Base-by-base conservation (phyloP, 768 basidiomycete species). In the Bullera alba region DNA sequence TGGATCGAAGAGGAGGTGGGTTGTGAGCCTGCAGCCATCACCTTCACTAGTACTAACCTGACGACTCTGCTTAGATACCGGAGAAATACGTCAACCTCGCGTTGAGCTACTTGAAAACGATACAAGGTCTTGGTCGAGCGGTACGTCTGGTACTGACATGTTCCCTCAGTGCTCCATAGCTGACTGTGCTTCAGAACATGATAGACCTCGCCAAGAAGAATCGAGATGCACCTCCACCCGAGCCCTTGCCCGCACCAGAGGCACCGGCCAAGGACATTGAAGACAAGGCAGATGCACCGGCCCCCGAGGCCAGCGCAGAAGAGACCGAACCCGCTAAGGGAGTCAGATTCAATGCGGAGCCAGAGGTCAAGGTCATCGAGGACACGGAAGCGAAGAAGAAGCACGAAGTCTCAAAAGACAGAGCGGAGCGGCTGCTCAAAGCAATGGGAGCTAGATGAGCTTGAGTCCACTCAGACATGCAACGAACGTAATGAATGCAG, bases 21-120 rank as follows among this genome's bases (percentile, higher is more conserved):
- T 38, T 12, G 6, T 19, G 27, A 12, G 29, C 8, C 19, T 50
- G 23, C 42, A 17, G 36, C 7, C 27, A 14, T n/a, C n/a, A n/a
- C n/a, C n/a, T n/a, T n/a, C n/a, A n/a, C n/a, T 8, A n/a, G 16
- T 43, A 8, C 10, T 41, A 14, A 42, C n/a, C 16, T 17, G 26
- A 14, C 29, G 26, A 34, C 12, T n/a, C 12, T 39, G 45, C n/a
- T 27, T 32, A 48, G 41, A 35, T 56, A 5, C 54, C 50, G 3
- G 54, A 51, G 15, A 44, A 47, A 22, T 52, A 56, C 41, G 44
- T 56, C 4, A 50, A 56, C 15, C 27, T 56, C 6, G 54, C 48
- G 4, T 5, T 56, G 23, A 46, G 50, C 6, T 56, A 56, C 37
- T 28, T 56, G 19, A 47, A 46, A 22, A 56, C 54, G n/a, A 35